Evolutionary conservation across 371 early-diverging fungal genomes (phyloP), one percentile per base, ranked within the genome.

Genomic region (Mortierella sp.): DNA sequence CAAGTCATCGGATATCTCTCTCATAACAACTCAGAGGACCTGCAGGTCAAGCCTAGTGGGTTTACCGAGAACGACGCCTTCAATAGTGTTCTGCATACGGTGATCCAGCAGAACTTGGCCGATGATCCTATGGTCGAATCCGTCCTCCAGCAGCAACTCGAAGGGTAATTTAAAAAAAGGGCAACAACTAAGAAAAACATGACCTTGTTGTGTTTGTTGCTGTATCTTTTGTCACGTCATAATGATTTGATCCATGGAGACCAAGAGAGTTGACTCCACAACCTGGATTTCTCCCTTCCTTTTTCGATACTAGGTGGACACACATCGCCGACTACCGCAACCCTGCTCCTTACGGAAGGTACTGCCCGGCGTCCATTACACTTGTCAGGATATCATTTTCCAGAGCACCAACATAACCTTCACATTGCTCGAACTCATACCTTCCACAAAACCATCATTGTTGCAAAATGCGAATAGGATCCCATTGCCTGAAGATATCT

Each of bases 401-500:
- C 41, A 41, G 41, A 41, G 6, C 16, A 5, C 21, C 51, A 21
- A 35, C 32, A 16, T 14, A 29, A 12, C 56, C 56, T n/a, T 32
- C 72, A 14, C 38, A 1, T 54, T 72, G 55, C 55, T 72, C 18
- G n/a, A 5, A 16, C n/a, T 14, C 24, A 29, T 16, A 27, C 6
- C 32, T 35, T 18, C 32, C 68, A 48, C n/a, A 35, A 70, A 46
- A 14, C 10, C 3, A 21, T 77, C 48, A 16, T 49, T 54, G 63
- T 35, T 35, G 35, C 27, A n/a, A 55, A 12, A 35, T 41, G 18
- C 46, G 6, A 49, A 16, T 65, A 84, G 97, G 43, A 94, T 94
- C 70, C 92, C 93, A 35, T 90, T 90, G 71, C 96, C 96, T 10
- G 96, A 97, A 80, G 96, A 97, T 81, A 96, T 96, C 63, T 89